A percentile compares a stretch with the other conserved stretches of the same genome.
Evolutionary conservation across 2,329 filamentous ascomycete species (phyloP).

Genomic region (Phoma sp.): DNA sequence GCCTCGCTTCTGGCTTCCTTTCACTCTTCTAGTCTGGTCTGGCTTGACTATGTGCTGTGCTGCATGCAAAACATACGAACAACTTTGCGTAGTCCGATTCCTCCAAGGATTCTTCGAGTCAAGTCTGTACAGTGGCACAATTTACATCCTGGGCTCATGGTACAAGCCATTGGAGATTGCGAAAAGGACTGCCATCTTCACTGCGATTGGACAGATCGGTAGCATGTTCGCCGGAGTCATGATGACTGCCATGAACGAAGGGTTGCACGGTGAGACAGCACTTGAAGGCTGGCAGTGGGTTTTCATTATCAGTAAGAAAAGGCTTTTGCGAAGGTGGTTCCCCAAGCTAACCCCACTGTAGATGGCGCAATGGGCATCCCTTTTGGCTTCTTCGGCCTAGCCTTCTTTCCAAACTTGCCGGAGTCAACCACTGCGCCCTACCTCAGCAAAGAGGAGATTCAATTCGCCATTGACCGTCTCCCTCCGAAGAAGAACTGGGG

Average conservation of each 20-base stretch:
- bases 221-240: constrained; percentile 44
- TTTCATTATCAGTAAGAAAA: constrained; percentile 33
- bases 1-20: constrained; percentile 40
- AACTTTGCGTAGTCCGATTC: constrained; percentile 37
- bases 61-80: constrained; percentile 36
- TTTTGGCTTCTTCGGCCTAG: constrained; percentile 38
- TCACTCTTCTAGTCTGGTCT: constrained; percentile 39
- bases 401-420: constrained; percentile 39
- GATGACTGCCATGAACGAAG: constrained; percentile 43
- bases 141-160: constrained; percentile 42
- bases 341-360: constrained; percentile 16
- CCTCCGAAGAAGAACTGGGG: constrained; percentile 35
- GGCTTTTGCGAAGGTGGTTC: fast-evolving
- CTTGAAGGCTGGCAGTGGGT: constrained; percentile 42
- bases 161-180: constrained; percentile 40
- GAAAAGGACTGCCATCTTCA: constrained; percentile 41
- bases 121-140: constrained; percentile 39
- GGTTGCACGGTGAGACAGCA: constrained; percentile 28
- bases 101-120: constrained; percentile 40
- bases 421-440: constrained; percentile 34
- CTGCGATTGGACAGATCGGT: constrained; percentile 38
- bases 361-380: constrained; percentile 41
- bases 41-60: constrained; percentile 40
- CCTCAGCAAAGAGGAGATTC: constrained; percentile 35
- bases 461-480: constrained; percentile 34